Base-by-base conservation (phyloP, 2,329 filamentous ascomycete genomes). In the Sphaerulina musiva region DNA sequence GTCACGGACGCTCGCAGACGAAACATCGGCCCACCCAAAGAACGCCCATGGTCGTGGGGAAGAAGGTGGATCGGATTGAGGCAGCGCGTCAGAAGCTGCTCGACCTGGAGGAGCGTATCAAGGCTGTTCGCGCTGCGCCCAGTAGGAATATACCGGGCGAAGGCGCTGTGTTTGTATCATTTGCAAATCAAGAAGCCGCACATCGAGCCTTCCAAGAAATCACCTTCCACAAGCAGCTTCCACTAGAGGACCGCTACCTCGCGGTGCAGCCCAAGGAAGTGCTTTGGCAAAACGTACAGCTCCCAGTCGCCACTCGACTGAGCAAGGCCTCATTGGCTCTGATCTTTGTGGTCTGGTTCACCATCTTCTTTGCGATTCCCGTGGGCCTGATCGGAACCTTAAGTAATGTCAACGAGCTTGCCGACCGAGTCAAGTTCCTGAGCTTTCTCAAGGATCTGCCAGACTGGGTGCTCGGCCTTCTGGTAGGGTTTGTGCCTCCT, bases 11-110 rank as follows among this genome's bases (percentile, higher is more conserved):
- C 1, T 57, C 65, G 11, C 60, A 63, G 2, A 59, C 58, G 87
- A 43, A 55, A 6, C 50, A 60, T 10, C 54, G 66, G 23, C 90
- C 90, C 1, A 83, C 84, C 2, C 86, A 93, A 65, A 81, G 82
- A 34, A 74, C 83, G 48, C 86, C 85, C 64, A 77, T 79, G 5
- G 70, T 95, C 32, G 77, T 90, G 59, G 86, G 89, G 58, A 81
- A 86, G 62, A 92, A 93, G 69, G 86, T 93, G n/a, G 90, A 97
- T 71, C 91, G 89, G 0, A 95, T 98, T 68, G 83, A 92, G 57
- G 95, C 87, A 81, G 86, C 85, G 56, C 85, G 92, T 40, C 77
- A 78, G 1, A 84, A 89, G 66, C 80, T 96, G 46, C 80, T 84
- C 47, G 82, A 85, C 45, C 77, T 95, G 39, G 82, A 85, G 43